Conservation (phyloP, 345 rosid species). For the Jatropha curcas region DNA sequence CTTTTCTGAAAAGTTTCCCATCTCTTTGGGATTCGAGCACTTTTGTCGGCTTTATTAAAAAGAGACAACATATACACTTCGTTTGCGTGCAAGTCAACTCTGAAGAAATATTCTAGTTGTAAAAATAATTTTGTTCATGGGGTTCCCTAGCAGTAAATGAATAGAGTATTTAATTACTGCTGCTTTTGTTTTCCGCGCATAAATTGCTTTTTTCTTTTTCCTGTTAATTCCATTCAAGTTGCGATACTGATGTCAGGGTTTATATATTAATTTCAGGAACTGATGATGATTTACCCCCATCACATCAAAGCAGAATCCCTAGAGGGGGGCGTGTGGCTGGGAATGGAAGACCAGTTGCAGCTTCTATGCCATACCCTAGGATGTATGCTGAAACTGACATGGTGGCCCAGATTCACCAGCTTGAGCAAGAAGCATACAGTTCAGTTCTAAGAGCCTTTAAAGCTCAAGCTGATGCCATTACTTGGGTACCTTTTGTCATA, state of each 20-base stretch:
- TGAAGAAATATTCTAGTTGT: background rate
- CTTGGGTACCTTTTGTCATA: constrained; percentile 64
- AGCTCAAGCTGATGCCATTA: constrained; percentile 93
- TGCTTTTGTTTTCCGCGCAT: background rate
- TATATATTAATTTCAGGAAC: constrained; percentile 54
- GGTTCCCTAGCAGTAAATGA: background rate
- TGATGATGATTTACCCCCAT: constrained; percentile 83
- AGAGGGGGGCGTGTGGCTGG: constrained; percentile 61
- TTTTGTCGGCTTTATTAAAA: background rate
- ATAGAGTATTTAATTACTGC: background rate
- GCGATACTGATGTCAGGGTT: background rate
- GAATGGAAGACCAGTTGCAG: constrained; percentile 60
- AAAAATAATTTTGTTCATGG: background rate
- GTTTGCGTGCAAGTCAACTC: background rate
- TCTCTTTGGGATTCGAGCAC: background rate
- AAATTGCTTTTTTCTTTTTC: background rate
- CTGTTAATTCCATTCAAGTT: constrained; percentile 1
- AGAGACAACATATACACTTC: background rate
- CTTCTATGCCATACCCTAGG: constrained; percentile 58
- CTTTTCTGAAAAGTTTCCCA: background rate
- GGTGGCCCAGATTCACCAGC: constrained; percentile 85
- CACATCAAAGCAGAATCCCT: constrained; percentile 62
- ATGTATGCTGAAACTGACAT: constrained; percentile 75
- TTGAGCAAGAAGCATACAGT: constrained; percentile 85
- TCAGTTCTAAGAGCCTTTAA: constrained; percentile 84